Evolutionary conservation across 192 early-diverging fungal species (phyloP).

Genomic region (Haplosporangium gracile): DNA sequence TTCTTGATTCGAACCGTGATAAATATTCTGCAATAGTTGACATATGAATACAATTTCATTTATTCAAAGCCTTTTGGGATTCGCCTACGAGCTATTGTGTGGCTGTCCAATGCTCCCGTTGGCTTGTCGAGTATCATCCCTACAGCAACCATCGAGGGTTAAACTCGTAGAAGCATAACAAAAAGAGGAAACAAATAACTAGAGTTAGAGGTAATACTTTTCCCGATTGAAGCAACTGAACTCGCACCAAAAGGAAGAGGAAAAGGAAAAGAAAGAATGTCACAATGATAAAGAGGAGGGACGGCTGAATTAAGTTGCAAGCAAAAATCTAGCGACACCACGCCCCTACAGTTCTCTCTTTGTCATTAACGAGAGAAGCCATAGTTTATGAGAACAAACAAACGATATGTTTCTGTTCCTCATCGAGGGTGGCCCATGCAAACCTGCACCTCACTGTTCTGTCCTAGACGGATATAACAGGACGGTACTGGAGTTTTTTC

Average conservation of each 20-base stretch:
- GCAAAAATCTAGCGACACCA: background rate
- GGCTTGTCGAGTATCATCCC: no score
- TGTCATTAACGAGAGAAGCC: background rate
- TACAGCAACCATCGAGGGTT: background rate
- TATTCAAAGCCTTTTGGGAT: background rate
- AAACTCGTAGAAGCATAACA: background rate
- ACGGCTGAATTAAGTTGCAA: background rate
- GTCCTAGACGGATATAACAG: background rate
- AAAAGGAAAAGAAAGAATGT: background rate
- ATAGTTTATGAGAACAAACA: background rate
- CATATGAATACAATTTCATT: background rate
- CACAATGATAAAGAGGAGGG: background rate
- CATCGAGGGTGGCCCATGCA: background rate
- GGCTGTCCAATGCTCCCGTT: no score
- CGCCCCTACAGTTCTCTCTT: background rate
- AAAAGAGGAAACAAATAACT: background rate
- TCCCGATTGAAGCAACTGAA: background rate
- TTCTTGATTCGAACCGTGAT: no score
- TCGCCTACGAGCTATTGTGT: background rate
- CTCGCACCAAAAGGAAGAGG: background rate
- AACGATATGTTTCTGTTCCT: background rate
- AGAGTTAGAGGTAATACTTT: background rate
- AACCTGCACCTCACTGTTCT: background rate
- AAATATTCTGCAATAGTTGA: no score
- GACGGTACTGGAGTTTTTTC: no score